Conservation (phyloP, 768 basidiomycete species). For the Saitozyma podzolica region DNA sequence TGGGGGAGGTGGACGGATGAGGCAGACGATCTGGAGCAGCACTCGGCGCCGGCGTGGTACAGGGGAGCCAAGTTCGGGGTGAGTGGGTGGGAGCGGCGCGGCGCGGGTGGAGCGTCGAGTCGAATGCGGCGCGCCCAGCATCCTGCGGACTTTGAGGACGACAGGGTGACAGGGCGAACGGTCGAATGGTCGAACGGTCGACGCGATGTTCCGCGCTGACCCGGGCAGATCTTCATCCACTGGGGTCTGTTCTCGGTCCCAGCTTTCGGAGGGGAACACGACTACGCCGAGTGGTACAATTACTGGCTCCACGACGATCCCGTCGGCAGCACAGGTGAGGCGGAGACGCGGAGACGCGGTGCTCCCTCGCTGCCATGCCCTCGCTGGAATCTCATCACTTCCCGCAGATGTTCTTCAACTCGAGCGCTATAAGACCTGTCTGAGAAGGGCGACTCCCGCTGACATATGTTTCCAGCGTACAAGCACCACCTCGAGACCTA, state of each 20-base stretch:
- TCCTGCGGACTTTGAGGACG: no score
- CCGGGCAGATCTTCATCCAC: constrained; percentile 7
- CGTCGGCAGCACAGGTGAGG: no score
- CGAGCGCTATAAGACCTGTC: not conserved
- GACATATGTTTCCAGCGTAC: not conserved
- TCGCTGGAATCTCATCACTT: not conserved
- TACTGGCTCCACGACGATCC: constrained; percentile 9
- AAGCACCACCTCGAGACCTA: constrained; percentile 12
- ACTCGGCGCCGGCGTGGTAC: constrained; percentile 9
- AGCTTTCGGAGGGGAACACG: constrained; percentile 4
- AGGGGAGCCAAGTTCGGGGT: constrained; percentile 10
- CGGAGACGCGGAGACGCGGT: not conserved
- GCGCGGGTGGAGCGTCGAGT: not conserved
- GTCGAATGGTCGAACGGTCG: no score
- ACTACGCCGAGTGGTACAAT: constrained; percentile 13
- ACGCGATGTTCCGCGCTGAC: no score
- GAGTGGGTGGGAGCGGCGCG: not conserved
- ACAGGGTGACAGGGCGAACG: no score
- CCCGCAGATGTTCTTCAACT: not conserved
- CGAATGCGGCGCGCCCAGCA: no score
- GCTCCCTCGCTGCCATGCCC: not conserved
- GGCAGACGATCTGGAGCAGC: not conserved
- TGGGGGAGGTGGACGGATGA: constrained; percentile 9
- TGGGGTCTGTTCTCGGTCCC: constrained; percentile 14
- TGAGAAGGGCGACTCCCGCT: not conserved